Evolutionary conservation across 1,284 basidiomycete genomes (phyloP).

Genomic region (Malassezia pachydermatis): DNA sequence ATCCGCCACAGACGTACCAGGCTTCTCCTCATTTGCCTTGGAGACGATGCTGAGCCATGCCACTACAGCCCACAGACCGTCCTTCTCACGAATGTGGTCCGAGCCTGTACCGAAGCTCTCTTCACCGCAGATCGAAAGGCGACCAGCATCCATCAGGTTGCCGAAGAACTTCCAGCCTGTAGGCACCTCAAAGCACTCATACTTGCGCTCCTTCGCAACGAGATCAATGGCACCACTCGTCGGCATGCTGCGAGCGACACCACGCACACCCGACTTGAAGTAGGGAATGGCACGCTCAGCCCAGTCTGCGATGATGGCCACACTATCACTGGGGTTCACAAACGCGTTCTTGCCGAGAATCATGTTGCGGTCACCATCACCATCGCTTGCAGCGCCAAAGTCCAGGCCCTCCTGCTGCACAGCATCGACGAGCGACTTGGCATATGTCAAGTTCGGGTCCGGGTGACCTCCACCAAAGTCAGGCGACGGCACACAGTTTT

Average conservation of each 20-base stretch:
- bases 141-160: constrained; percentile 96
- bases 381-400: constrained; percentile 93
- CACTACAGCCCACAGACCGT: constrained; percentile 92
- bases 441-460: constrained; percentile 96
- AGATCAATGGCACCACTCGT: constrained; percentile 93
- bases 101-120: constrained; percentile 99
- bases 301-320: constrained; percentile 98
- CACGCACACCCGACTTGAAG: constrained; percentile 84
- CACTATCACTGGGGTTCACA: constrained; percentile 91
- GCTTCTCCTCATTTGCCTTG: constrained; percentile 66
- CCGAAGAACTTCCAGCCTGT: constrained; percentile 99
- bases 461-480: constrained; percentile 97
- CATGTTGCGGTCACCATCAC: constrained; percentile 98
- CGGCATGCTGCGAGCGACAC: constrained; percentile 90
- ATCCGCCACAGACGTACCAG: constrained; percentile 37
- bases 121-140: constrained; percentile 93
- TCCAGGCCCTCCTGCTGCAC: constrained; percentile 77
- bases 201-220: constrained; percentile 84
- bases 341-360: constrained; percentile 97
- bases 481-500: constrained; percentile 81
- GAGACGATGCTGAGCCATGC: constrained; percentile 97
- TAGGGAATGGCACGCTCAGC: constrained; percentile 83
- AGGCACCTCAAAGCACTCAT: constrained; percentile 90
- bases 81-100: constrained; percentile 98
- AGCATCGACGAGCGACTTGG: constrained; percentile 80